Evolutionary conservation across 257 asterid species (phyloP), one percentile per base, ranked within the genome.

Genomic region (Solanum medicagineum): DNA sequence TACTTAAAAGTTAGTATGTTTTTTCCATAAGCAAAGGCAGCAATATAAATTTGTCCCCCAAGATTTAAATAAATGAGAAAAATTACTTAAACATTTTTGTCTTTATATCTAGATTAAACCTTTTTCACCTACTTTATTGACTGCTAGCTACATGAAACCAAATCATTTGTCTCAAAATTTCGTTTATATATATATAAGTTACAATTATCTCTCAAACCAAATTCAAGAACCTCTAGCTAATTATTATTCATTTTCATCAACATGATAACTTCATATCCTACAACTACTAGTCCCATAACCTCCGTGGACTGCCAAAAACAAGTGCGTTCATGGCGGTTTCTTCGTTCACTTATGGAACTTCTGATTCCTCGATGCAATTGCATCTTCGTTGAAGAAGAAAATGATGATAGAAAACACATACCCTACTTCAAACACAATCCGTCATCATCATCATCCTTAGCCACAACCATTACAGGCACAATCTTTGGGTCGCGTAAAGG

Each of bases 221-320:
- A n/a, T 47, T 54, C 63, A 49, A 7, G 12, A 59, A 47, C 62
- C 81, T 87, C 70, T 54, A 4, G 40, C 36, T 19, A n/a, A 36
- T 36, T 8, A 6, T 13, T 42, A 26, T 5, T 54, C 84, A 26
- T 24, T 42, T 42, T 80, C 45, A 82, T 20, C 75, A 60, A 42
- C 6, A 82, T 87, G 89, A 86, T 86, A 82, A 87, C 75, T 69
- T 40, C 88, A 62, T 84, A 86, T 84, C 80, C 87, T 44, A 22
- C 77, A 20, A 40, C 45, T 1, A 68, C 77, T 68, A 54, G 85
- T 70, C 85, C 80, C 29, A 74, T 86, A 79, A 90, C 94, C 82
- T 53, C 91, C 80, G 93, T 93, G 10, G 94, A 93, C 83, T 93
- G 96, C 90, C 88, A 93, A 55, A 93, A 93, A 10, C 96, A 93